These are phyloP conservation scores for Nakaseomyces nivariensis DNA, from an alignment of 1,139 yeast genomes.

Conservation along the genomic window DNA sequence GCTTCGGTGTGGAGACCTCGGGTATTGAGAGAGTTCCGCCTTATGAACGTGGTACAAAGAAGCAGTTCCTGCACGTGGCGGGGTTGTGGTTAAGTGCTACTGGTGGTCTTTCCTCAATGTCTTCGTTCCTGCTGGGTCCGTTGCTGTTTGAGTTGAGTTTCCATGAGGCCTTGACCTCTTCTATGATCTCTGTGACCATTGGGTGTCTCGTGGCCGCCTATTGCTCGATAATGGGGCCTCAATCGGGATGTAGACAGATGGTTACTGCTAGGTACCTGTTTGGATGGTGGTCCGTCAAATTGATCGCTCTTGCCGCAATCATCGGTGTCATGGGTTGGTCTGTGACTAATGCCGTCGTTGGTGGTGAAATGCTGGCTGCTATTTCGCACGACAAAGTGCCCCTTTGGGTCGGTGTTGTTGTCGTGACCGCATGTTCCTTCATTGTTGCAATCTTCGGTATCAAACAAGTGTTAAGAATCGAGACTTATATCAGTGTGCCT, in stretches of 20 bases:
- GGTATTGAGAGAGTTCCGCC: conserved; percentile 76
- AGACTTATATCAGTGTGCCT: conserved; percentile 59
- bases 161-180: conserved; percentile 49
- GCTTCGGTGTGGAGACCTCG: conserved; percentile 60
- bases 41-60: conserved; percentile 48
- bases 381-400: conserved; percentile 57
- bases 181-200: conserved; percentile 49
- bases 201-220: conserved; percentile 75
- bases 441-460: conserved; percentile 70
- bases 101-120: conserved; percentile 79
- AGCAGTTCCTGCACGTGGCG: conserved; percentile 48
- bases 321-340: conserved; percentile 83
- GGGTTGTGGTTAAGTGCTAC: conserved; percentile 81
- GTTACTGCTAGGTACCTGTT: conserved; percentile 68
- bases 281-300: conserved; percentile 76
- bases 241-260: conserved; percentile 82
- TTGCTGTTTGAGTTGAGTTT: conserved; percentile 58
- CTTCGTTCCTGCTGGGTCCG: conserved; percentile 69
- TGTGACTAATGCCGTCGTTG: conserved; percentile 72
- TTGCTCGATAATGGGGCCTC: conserved; percentile 77
- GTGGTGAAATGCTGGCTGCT: conserved; percentile 68
- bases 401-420: conserved; percentile 61
- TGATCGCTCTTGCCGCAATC: conserved; percentile 58
- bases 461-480: conserved; percentile 56
- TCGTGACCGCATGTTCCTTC: conserved; percentile 55